Conservation (phyloP, 2,329 filamentous ascomycete genomes). For the Berkeleyomyces rouxiae region DNA sequence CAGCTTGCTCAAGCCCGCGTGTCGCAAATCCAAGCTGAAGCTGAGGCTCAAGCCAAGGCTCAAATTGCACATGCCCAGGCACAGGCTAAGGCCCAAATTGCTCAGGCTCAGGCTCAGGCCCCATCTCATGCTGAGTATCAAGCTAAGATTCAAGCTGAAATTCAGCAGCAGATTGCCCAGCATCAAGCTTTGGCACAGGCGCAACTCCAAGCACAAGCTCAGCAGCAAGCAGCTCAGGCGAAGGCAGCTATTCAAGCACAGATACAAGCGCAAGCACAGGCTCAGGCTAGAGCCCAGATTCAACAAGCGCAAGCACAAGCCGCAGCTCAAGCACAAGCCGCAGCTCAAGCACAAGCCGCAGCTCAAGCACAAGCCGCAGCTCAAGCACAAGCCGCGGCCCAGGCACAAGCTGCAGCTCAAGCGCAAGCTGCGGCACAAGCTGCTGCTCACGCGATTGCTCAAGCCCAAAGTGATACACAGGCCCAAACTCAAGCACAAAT, state of each 20-base stretch:
- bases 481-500: not conserved
- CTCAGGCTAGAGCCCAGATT: constrained; percentile 9
- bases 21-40: constrained; percentile 8
- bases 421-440: not conserved
- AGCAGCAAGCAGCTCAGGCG: constrained; percentile 16
- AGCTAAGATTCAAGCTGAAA: constrained; percentile 10
- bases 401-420: not conserved
- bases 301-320: constrained; percentile 12
- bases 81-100: constrained; percentile 11
- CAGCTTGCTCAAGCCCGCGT: constrained; percentile 16
- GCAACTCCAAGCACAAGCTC: constrained; percentile 10
- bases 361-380: constrained; percentile 15
- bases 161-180: constrained; percentile 8
- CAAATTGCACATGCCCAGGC: constrained; percentile 11
- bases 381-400: not conserved
- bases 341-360: constrained; percentile 10
- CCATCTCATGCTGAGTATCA: constrained; percentile 4
- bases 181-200: constrained; percentile 10
- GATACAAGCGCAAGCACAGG: constrained; percentile 15
- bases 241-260: constrained; percentile 16
- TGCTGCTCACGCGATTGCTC: not conserved
- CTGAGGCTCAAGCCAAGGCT: constrained; percentile 8
- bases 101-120: constrained; percentile 10
- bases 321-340: constrained; percentile 16
- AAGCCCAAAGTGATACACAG: not conserved